Base-by-base conservation (phyloP, 2,329 filamentous ascomycete genomes). In the Cercospora berteroae region DNA sequence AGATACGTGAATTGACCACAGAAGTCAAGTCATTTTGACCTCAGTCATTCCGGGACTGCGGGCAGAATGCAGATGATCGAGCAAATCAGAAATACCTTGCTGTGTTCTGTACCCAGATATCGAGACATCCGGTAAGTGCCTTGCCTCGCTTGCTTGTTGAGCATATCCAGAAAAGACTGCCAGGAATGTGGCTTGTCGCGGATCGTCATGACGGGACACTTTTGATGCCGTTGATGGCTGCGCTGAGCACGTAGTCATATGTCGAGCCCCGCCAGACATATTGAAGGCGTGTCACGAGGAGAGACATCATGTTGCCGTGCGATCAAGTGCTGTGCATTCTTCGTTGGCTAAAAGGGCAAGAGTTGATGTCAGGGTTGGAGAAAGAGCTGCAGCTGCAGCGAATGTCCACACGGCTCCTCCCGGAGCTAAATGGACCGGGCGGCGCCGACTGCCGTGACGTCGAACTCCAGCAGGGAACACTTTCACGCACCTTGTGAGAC, bases 11-110 rank as follows among this genome's bases (percentile, higher is more conserved):
- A n/a, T 7, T 57, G 52, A 48, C 52, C 52, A 56, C 52, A 27
- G 48, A 63, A 25, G 25, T 18, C 16, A 42, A 42, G 58, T 44
- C 62, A 33, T 71, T 69, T 72, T 71, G 71, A 68, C 64, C 57
- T 50, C 67, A 60, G 39, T 69, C 75, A 76, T 77, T 75, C 75
- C 75, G 68, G 65, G 63, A 59, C 62, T 60, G 33, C 63, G 64
- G 71, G 55, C 69, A 70, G 75, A 68, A 76, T 74, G 74, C 66
- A 74, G 72, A 73, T 73, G 63, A 69, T 71, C 74, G 73, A 74
- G 68, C 69, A 69, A 70, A 66, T 73, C 72, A 71, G 69, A 44
- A 57, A 65, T 69, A 71, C 75, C 76, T 76, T 76, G 69, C 74
- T 66, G 70, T 31, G 5, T 10, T 48, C 23, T 50, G 59, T 61